A percentile compares a stretch with the other conserved stretches of the same genome.
Evolutionary conservation across 768 basidiomycete species (phyloP).

Genomic region (Kwoniella sp.): DNA sequence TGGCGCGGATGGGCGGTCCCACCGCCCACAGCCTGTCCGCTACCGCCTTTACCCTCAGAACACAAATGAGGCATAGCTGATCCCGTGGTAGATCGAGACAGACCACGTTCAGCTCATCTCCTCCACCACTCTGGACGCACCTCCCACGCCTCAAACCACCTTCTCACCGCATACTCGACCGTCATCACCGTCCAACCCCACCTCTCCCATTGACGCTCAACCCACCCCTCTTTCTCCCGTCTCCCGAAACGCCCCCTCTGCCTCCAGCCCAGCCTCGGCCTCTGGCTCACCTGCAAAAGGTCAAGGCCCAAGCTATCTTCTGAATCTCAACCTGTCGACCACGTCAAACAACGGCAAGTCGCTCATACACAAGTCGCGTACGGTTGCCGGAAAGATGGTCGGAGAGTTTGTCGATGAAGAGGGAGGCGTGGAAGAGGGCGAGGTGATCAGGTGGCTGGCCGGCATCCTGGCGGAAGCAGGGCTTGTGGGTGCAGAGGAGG

Average conservation of each 20-base stretch:
- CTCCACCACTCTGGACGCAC: slow-evolving; percentile 56
- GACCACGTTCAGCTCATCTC: slow-evolving; percentile 80
- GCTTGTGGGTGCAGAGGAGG: slow-evolving; percentile 26
- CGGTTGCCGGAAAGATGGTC: slow-evolving; percentile 60
- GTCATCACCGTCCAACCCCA: slow-evolving; percentile 51
- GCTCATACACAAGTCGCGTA: slow-evolving; percentile 64
- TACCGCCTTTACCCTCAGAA: too few relatives aligned
- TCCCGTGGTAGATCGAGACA: slow-evolving; percentile 74
- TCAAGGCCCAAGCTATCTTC: slow-evolving; percentile 29
- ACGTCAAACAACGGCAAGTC: slow-evolving; percentile 79
- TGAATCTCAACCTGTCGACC: slow-evolving; percentile 26
- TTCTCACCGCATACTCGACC: slow-evolving; percentile 55
- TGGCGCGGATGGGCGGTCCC: too few relatives aligned
- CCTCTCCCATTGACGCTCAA: slow-evolving; percentile 52
- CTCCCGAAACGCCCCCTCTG: background rate
- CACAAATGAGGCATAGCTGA: too few relatives aligned
- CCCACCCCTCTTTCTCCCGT: slow-evolving; percentile 14
- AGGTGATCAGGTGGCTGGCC: slow-evolving; percentile 74
- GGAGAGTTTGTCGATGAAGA: slow-evolving; percentile 70
- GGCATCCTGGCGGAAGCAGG: slow-evolving; percentile 43
- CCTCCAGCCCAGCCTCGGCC: background rate
- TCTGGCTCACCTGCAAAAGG: background rate
- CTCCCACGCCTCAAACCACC: slow-evolving; percentile 53
- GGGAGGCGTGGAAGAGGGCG: slow-evolving; percentile 71
- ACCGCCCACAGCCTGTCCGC: too few relatives aligned